Conservation (phyloP, 2,329 filamentous ascomycete species). For the Ceratocystis smalleyi region DNA sequence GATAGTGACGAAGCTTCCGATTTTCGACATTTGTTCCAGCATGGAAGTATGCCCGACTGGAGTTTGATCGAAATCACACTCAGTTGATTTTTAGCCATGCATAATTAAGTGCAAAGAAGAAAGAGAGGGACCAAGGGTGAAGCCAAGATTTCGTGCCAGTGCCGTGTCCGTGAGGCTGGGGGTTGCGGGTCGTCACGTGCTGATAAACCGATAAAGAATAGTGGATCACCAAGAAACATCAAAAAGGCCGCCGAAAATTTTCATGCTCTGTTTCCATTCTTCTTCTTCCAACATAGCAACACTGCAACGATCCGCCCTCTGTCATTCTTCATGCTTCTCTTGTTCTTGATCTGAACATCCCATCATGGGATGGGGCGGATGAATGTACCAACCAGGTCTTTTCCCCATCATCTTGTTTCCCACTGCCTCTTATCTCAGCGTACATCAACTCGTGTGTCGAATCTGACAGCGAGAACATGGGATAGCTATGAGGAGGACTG, state of each 20-base stretch:
- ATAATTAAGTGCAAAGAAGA: conserved; percentile 31
- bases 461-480: background rate
- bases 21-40: conserved; percentile 32
- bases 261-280: conserved; percentile 10
- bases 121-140: conserved; percentile 14
- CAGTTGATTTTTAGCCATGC: conserved; percentile 49
- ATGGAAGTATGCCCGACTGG: conserved; percentile 42
- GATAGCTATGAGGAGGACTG: background rate
- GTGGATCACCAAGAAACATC: background rate
- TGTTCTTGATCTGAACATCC: background rate
- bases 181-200: background rate
- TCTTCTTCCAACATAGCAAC: background rate
- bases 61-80: conserved; percentile 32
- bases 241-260: conserved; percentile 3
- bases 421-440: background rate
- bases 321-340: conserved; percentile 1
- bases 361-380: background rate
- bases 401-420: background rate
- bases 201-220: background rate
- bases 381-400: background rate
- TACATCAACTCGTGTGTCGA: background rate
- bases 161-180: background rate
- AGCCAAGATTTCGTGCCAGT: background rate
- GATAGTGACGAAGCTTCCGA: conserved; percentile 8
- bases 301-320: background rate